phyloP scores from a whole-genome alignment of 345 rosid species.

The Heritiera littoralis region DNA sequence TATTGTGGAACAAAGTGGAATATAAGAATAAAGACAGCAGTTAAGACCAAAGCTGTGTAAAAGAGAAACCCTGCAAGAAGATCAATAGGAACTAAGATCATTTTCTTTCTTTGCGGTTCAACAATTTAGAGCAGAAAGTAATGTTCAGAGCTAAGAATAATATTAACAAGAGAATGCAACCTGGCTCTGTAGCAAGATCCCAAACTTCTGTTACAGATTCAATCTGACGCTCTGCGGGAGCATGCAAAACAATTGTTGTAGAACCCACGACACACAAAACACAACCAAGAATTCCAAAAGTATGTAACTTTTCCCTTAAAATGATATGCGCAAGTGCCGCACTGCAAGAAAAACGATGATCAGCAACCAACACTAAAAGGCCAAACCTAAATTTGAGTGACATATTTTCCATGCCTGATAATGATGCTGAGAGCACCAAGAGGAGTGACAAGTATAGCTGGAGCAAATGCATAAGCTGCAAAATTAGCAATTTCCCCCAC shows the following conservation, averaged over 20 bases:
- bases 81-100: slow-evolving; percentile 24
- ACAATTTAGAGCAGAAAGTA: neutral
- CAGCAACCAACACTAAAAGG: slow-evolving; percentile 16
- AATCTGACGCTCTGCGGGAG: slow-evolving; percentile 89
- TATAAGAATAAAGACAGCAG: slow-evolving; percentile 67
- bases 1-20: slow-evolving; percentile 71
- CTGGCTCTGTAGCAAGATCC: slow-evolving; percentile 98
- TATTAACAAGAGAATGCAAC: slow-evolving; percentile 30
- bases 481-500: slow-evolving; percentile 95
- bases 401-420: slow-evolving; percentile 53
- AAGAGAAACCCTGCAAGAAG: slow-evolving; percentile 72
- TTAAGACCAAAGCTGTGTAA: slow-evolving; percentile 69
- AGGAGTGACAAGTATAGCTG: slow-evolving; percentile 89
- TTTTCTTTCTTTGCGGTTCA: neutral
- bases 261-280: slow-evolving; percentile 93
- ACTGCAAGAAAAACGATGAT: slow-evolving; percentile 45
- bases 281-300: slow-evolving; percentile 94
- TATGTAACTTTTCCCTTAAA: slow-evolving; percentile 73
- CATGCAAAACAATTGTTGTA: slow-evolving; percentile 88
- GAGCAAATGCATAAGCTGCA: slow-evolving; percentile 97
- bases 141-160: neutral
- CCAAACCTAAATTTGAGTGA: neutral
- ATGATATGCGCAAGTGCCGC: slow-evolving; percentile 92
- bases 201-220: slow-evolving; percentile 86
- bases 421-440: slow-evolving; percentile 95